Base-by-base conservation (phyloP, 2,329 filamentous ascomycete genomes). In the Sarocladium strictum region DNA sequence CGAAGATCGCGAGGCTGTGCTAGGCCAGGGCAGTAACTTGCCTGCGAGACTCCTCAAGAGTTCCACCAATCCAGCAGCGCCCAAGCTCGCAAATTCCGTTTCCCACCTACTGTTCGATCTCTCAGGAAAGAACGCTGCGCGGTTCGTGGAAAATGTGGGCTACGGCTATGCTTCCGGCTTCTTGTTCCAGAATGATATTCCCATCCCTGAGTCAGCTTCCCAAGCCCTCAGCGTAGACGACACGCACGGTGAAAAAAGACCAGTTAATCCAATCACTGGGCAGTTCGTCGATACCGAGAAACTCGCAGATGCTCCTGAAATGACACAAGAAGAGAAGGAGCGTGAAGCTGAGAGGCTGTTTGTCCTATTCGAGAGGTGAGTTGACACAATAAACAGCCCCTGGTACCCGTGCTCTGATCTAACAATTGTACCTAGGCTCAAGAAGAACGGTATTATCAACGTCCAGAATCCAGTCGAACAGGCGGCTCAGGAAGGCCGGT, bases 101-200 rank as follows among this genome's bases (percentile, higher is more conserved):
- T 88, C 0, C 79, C 86, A 47, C 27, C 76, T 99, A 23, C 80
- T 97, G 58, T 99, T 95, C 66, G 88, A 95, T 59, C 77, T 97
- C 26, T 96, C 91, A 0, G 87, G 86, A 59, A 88, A 85, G 62
- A 85, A 97, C 62, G 82, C 92, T 0, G 80, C 79, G 15, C 87
- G 78, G 27, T 94, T 97, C 64, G 88, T 97, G 1, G 80, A 89
- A 53, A 97, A 97, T 61, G 89, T 99, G 12, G 94, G 94, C 0
- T 99, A 96, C 65, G 94, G 94, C 0, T 96, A 89, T 64, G 94
- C 94, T 0, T 89, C 91, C 0, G 94, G 94, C 0, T 96, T 94
- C 66, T 74, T 99, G 15, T 86, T 54, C 23, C 38, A 54, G 21
- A 45, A 54, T 12, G 27, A 54, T 24, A 45, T 54, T 23, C 27